Evolutionary conservation across 1,139 yeast genomes (phyloP).

Genomic region (Hyphopichia buzzinii): DNA sequence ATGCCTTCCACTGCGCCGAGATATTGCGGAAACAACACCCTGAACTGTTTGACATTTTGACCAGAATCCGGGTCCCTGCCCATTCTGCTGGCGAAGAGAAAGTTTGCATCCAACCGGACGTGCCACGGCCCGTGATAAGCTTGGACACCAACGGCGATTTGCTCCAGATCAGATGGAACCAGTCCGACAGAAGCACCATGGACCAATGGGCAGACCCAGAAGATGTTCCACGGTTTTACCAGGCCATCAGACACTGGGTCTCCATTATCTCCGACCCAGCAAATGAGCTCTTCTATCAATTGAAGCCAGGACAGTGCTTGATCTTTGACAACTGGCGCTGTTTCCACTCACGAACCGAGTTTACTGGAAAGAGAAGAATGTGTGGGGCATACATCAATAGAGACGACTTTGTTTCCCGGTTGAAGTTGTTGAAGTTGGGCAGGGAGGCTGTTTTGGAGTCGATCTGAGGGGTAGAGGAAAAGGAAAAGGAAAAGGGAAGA

Average conservation of each 20-base stretch:
- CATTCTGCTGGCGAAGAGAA: constrained; percentile 75
- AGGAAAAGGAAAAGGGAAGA: no score
- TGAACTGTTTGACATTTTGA: constrained; percentile 52
- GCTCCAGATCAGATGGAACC: constrained; percentile 73
- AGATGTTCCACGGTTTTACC: constrained; percentile 58
- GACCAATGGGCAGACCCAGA: constrained; percentile 52
- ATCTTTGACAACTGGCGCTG: constrained; percentile 80
- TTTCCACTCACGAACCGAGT: constrained; percentile 68
- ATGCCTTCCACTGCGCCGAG: constrained; percentile 64
- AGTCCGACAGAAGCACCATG: constrained; percentile 70
- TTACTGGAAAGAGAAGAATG: constrained; percentile 69
- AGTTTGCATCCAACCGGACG: constrained; percentile 64
- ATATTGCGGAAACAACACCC: constrained; percentile 49
- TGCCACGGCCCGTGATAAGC: constrained; percentile 61
- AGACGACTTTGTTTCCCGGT: constrained; percentile 64
- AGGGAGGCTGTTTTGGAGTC: constrained; percentile 46
- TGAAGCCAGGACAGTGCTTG: constrained; percentile 66
- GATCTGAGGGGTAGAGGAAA: constrained; percentile 12
- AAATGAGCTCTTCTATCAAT: constrained; percentile 55
- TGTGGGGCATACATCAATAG: constrained; percentile 76
- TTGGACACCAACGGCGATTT: constrained; percentile 54
- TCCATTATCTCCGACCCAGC: constrained; percentile 48
- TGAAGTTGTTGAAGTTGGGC: constrained; percentile 52
- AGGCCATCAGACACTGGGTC: constrained; percentile 61
- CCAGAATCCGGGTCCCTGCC: constrained; percentile 60